Evolutionary conservation across 2,329 filamentous ascomycete genomes (phyloP), one percentile per base, ranked within the genome.

Genomic region (Paracamarosporium sp.): DNA sequence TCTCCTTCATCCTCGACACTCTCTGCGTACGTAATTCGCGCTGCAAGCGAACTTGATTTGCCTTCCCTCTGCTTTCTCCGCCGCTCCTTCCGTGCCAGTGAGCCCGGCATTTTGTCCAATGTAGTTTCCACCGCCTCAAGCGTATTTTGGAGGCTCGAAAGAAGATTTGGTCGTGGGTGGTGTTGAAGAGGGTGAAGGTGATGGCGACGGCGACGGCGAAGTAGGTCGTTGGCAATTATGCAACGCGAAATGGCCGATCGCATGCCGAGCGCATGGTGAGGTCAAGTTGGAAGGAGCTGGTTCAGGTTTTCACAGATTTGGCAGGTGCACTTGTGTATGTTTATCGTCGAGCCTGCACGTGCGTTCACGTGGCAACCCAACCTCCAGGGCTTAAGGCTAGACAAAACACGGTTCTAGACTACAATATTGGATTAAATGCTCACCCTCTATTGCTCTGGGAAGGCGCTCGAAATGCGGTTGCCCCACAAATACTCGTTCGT

Each of bases 61-160:
- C 20, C 41, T 36, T 38, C 41, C 22, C 51, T 24, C 17, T 31
- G 43, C 24, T 40, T 54, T 24, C n/a, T 54, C 31, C 51, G 28
- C n/a, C 51, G 31, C 30, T 47, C 41, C 25, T 38, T 38, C 13
- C 51, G 46, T 11, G 51, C 50, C 17, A 25, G 30, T 13, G 27
- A 36, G 12, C 25, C 40, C 9, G 50, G 28, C 50, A 53, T 53
- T 17, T 36, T 45, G 41, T 13, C 31, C 17, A 36, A 5, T n/a
- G n/a, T 36, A 15, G 27, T 30, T 8, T 33, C 15, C 13, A 44
- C 7, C 9, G 38, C 41, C 36, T 28, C 12, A 17, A 17, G 4
- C 20, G 12, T 35, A 15, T 9, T 7, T 28, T 27, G 28, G 5
- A 31, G 7, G 8, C 15, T 36, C 15, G 22, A 35, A 25, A 27